Base-by-base conservation (phyloP, 495 filamentous ascomycete genomes). In the Xylaria telfairii region DNA sequence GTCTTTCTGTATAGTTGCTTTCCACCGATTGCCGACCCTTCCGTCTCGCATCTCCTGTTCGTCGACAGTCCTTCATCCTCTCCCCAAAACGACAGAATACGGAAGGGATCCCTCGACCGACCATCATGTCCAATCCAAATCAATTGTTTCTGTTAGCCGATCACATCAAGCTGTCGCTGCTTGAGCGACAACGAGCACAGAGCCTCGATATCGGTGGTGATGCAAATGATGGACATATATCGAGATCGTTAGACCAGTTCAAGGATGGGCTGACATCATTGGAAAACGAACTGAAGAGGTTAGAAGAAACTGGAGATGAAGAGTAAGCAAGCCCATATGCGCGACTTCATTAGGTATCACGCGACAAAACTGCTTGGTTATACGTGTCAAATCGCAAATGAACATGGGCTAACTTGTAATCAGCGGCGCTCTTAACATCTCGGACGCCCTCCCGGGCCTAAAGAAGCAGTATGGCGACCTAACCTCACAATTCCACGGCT, bases 101-200 rank as follows among this genome's bases (percentile, higher is more conserved):
- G 39, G 17, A 65, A 53, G 39, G n/a, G 21, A 44, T 60, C 41
- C n/a, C 34, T 68, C 24, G 46, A 54, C 54, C 42, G 64, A 61
- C 60, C 68, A 72, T 75, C 73, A 87, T 87, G 87, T 81, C 85
- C 67, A 87, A 83, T 73, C 80, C 87, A 44, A 87, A 88, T 73
- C 91, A 92, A 69, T 91, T 93, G 41, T 88, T 89, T 72, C 87
- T 94, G 46, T 85, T 94, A 41, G 90, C 91, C 72, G 92, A 94
- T 80, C 90, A 94, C 79, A 88, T 94, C 84, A 92, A 93, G 75
- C 85, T 93, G 60, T 92, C 91, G 41, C 84, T 94, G 37, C 86
- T 98, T 32, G 96, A 98, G 79, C 90, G 95, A 60, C 92, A 97
- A 82, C 91, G 95, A 53, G 94, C 94, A n/a, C 90, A 92, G 68